Percentiles rank a stretch among this genome's conserved stretches.
These are phyloP conservation scores for Triticum turgidum DNA, from an alignment of 176 grass and related monocot genomes.

Conservation along the genomic window DNA sequence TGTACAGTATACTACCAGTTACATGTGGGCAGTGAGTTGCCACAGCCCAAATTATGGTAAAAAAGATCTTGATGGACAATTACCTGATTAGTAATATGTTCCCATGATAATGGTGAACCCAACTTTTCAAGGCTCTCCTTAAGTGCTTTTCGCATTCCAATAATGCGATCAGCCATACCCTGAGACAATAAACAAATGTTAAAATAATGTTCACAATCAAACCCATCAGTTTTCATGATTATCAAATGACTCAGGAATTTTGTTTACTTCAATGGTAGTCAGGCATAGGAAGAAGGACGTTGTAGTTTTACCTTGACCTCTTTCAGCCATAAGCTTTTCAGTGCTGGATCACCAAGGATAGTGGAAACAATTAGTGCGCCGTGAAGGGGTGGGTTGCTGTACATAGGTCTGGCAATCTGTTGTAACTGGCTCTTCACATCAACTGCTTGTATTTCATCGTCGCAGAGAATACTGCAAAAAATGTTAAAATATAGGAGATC, in stretches of 20 bases:
- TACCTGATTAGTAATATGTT: slow-evolving; percentile 96
- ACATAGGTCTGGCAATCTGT: slow-evolving; percentile 94
- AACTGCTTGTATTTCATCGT: slow-evolving; percentile 90
- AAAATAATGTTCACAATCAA: neutral
- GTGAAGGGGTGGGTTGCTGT: slow-evolving; percentile 91
- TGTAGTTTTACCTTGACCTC: slow-evolving; percentile 83
- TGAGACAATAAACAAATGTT: slow-evolving; percentile 27
- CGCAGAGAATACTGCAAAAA: slow-evolving; percentile 73
- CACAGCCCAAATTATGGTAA: neutral
- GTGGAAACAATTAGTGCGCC: slow-evolving; percentile 85
- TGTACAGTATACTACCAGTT: neutral
- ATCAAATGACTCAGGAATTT: neutral
- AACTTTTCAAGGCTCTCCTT: slow-evolving; percentile 76
- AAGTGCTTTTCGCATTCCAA: slow-evolving; percentile 79
- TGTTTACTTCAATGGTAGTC: neutral
- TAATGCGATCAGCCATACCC: slow-evolving; percentile 95
- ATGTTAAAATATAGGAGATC: neutral
- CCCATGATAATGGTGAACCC: slow-evolving; percentile 88
- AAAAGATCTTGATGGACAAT: slow-evolving; percentile 1
- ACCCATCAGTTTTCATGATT: neutral
- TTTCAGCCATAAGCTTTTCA: slow-evolving; percentile 85
- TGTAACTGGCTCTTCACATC: slow-evolving; percentile 93
- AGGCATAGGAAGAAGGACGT: neutral
- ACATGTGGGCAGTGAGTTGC: neutral
- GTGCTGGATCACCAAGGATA: slow-evolving; percentile 75